Evolutionary conservation across 345 rosid species (phyloP).

Genomic region (Arabidopsis arenosa): DNA sequence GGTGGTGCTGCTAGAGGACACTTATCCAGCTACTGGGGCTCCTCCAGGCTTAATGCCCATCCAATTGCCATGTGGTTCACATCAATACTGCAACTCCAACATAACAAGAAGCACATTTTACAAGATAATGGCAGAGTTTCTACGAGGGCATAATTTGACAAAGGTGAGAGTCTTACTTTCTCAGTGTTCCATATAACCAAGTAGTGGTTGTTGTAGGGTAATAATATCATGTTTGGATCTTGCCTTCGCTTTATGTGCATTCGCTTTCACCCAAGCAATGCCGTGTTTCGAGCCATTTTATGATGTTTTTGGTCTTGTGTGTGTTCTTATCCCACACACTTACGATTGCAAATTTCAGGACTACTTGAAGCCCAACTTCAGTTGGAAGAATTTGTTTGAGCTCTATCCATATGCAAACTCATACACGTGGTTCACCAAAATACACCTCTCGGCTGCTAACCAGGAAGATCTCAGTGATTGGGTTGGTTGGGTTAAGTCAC

Average conservation of each 20-base stretch:
- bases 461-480: constrained; percentile 59
- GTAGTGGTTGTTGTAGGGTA: background rate
- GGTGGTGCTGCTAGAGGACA: constrained; percentile 52
- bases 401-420: constrained; percentile 55
- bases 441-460: constrained; percentile 53
- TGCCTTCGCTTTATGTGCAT: background rate
- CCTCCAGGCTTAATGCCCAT: constrained; percentile 62
- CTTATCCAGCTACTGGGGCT: constrained; percentile 31
- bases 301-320: background rate
- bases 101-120: constrained; percentile 61
- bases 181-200: constrained; percentile 16
- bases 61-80: constrained; percentile 54
- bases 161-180: constrained; percentile 45
- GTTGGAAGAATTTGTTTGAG: constrained; percentile 54
- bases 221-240: background rate
- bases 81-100: constrained; percentile 59
- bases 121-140: constrained; percentile 63
- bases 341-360: constrained; percentile 39
- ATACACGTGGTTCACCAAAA: constrained; percentile 56
- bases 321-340: background rate
- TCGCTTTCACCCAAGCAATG: constrained; percentile 3
- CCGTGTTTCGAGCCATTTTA: background rate
- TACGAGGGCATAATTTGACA: constrained; percentile 54
- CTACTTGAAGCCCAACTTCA: constrained; percentile 49
- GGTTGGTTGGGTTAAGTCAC: constrained; percentile 76